These are phyloP conservation scores for Yarrowia sp. DNA, from an alignment of 805 yeast species.

Conservation along the genomic window DNA sequence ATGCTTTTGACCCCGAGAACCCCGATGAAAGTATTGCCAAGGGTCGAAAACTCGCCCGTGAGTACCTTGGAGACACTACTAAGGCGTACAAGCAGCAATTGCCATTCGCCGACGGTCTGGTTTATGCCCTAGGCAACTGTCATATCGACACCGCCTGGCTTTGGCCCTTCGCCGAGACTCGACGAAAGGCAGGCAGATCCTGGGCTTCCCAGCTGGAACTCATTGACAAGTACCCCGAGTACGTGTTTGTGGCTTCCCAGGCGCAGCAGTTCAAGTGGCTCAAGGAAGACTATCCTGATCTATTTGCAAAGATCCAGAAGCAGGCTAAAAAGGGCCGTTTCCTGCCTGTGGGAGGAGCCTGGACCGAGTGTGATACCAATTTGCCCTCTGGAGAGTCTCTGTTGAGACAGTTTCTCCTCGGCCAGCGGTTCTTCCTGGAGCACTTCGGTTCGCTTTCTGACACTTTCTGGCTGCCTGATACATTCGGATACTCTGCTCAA, in stretches of 20 bases:
- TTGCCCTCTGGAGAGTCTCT: slow-evolving; percentile 94
- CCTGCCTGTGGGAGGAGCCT: slow-evolving; percentile 92
- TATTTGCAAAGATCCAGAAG: slow-evolving; percentile 64
- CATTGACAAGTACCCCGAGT: slow-evolving; percentile 89
- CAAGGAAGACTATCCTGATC: slow-evolving; percentile 81
- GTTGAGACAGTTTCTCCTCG: slow-evolving; percentile 85
- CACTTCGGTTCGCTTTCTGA: slow-evolving; percentile 79
- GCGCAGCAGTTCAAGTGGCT: slow-evolving; percentile 97
- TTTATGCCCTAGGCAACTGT: slow-evolving; percentile 88
- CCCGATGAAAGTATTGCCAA: slow-evolving; percentile 57
- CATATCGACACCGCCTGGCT: slow-evolving; percentile 99
- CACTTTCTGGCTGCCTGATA: slow-evolving; percentile 95
- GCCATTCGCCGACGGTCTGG: slow-evolving; percentile 48
- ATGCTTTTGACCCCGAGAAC: slow-evolving; percentile 77
- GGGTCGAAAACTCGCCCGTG: slow-evolving; percentile 71
- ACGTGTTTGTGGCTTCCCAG: slow-evolving; percentile 92
- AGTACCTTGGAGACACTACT: slow-evolving; percentile 63
- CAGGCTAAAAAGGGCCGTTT: slow-evolving; percentile 75
- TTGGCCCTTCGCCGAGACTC: slow-evolving; percentile 99
- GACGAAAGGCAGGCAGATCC: slow-evolving; percentile 88
- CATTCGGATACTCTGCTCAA: slow-evolving; percentile 95
- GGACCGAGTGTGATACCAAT: slow-evolving; percentile 98
- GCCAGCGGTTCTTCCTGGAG: slow-evolving; percentile 82
- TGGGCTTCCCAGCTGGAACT: slow-evolving; percentile 93
- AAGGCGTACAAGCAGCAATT: slow-evolving; percentile 19